These are phyloP conservation scores for Cryoendolithus antarcticus DNA, from an alignment of 2,329 filamentous ascomycete species.

Conservation along the genomic window DNA sequence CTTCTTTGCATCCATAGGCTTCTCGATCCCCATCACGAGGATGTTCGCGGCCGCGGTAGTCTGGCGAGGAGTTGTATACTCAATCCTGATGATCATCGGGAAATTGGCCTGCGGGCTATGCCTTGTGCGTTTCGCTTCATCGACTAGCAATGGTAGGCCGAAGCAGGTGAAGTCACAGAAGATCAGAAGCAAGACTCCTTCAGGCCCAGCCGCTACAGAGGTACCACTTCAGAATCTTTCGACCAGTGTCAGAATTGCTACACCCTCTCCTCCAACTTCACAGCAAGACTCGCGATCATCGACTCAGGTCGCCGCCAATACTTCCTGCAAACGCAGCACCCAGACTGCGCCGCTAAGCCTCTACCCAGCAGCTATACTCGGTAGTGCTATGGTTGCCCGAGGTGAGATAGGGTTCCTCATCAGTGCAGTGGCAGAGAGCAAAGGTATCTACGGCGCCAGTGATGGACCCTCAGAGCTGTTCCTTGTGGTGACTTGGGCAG, in stretches of 20 bases:
- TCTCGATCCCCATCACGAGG: constrained; percentile 20
- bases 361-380: constrained; percentile 10
- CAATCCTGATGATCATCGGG: constrained; percentile 17
- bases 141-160: background rate
- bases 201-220: no score
- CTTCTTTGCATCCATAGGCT: constrained; percentile 22
- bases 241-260: background rate
- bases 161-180: background rate
- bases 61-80: constrained; percentile 19
- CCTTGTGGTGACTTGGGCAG: constrained; percentile 14
- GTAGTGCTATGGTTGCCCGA: constrained; percentile 19
- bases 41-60: constrained; percentile 20
- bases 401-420: constrained; percentile 21
- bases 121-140: background rate
- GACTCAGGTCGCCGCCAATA: background rate
- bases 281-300: background rate
- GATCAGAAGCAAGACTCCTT: background rate
- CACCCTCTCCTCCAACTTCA: background rate
- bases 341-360: background rate
- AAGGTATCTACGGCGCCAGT: constrained; percentile 15
- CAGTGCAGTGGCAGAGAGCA: constrained; percentile 20
- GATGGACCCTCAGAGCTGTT: constrained; percentile 8
- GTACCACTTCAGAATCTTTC: background rate
- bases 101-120: constrained; percentile 6
- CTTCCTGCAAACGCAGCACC: background rate